Evolutionary conservation across 1,139 yeast genomes (phyloP).

Genomic region (Taphrina confusa): DNA sequence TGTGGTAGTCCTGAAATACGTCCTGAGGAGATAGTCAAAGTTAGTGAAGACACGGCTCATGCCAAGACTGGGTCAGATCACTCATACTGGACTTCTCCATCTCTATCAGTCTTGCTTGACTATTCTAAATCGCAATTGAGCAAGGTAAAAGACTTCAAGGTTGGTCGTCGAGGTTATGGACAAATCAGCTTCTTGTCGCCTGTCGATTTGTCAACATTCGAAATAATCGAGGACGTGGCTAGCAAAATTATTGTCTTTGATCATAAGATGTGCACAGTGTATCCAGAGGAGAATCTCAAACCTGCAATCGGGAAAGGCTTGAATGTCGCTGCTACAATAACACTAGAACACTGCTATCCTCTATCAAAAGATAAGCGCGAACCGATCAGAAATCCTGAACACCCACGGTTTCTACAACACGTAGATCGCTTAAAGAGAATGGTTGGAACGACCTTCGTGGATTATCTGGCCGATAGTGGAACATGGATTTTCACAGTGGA

Average conservation of each 20-base stretch:
- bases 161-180: constrained; percentile 83
- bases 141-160: constrained; percentile 62
- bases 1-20: background rate
- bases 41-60: background rate
- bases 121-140: constrained; percentile 66
- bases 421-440: constrained; percentile 64
- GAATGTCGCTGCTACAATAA: constrained; percentile 70
- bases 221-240: constrained; percentile 61
- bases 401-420: constrained; percentile 69
- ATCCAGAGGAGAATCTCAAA: constrained; percentile 65
- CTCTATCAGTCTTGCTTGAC: constrained; percentile 61
- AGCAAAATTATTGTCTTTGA: constrained; percentile 67
- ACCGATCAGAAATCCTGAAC: constrained; percentile 76
- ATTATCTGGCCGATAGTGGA: constrained; percentile 79
- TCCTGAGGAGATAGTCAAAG: background rate
- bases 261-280: constrained; percentile 64
- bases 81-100: constrained; percentile 81
- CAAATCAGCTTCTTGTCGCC: constrained; percentile 72
- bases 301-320: constrained; percentile 82
- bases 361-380: constrained; percentile 67
- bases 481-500: constrained; percentile 81
- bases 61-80: constrained; percentile 55
- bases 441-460: constrained; percentile 63
- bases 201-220: constrained; percentile 73
- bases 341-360: constrained; percentile 79